phyloP scores from a whole-genome alignment of 2,329 filamentous ascomycete species.

The Endoconidiophora polonica region DNA sequence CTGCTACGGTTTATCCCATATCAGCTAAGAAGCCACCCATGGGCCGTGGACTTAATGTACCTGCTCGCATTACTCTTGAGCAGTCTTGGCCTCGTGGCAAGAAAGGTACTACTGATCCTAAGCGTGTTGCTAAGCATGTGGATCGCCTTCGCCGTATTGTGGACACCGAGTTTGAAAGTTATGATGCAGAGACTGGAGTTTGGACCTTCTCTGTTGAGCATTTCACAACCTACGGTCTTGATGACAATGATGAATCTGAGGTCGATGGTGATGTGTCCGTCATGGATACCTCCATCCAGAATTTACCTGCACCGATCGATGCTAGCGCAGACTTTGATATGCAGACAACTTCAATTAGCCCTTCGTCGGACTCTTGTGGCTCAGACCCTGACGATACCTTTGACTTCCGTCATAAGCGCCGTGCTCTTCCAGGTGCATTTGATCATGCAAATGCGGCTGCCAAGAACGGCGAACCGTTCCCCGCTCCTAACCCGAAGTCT shows the following conservation, averaged over 20 bases:
- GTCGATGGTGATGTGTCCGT: constrained; percentile 17
- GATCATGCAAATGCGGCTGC: constrained; percentile 37
- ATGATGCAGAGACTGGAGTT: constrained; percentile 60
- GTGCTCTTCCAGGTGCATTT: constrained; percentile 63
- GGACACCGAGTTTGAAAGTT: constrained; percentile 68
- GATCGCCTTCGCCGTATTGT: constrained; percentile 61
- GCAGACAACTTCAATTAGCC: constrained; percentile 3
- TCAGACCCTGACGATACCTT: constrained; percentile 36
- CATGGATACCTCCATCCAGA: neutral
- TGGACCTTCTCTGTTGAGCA: constrained; percentile 94
- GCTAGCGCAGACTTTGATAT: neutral
- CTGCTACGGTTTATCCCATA: constrained; percentile 74
- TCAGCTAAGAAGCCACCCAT: constrained; percentile 61
- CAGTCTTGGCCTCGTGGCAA: constrained; percentile 78
- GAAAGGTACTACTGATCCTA: constrained; percentile 36
- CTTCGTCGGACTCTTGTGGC: constrained; percentile 13
- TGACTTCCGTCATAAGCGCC: constrained; percentile 33
- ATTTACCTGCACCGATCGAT: neutral
- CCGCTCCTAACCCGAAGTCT: constrained; percentile 45
- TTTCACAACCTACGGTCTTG: constrained; percentile 87
- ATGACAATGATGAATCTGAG: constrained; percentile 59
- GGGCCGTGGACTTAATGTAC: constrained; percentile 83
- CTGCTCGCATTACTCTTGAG: constrained; percentile 70
- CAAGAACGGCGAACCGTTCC: neutral
- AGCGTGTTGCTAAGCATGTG: constrained; percentile 64